Evolutionary conservation across 2,329 filamentous ascomycete species (phyloP).

Genomic region (Pseudophaeomoniella oleicola): DNA sequence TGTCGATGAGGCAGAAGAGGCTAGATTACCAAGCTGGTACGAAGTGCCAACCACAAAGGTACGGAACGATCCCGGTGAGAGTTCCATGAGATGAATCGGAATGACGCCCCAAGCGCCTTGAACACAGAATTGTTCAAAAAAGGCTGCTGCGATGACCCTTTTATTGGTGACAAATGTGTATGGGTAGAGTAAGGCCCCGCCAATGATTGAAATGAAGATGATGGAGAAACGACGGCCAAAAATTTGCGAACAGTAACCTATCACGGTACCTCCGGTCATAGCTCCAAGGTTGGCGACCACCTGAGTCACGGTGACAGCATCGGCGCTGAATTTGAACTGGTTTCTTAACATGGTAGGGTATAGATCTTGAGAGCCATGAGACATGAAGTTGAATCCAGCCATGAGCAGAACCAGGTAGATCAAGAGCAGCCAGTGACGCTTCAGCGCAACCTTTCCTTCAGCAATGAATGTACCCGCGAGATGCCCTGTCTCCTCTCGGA

Average conservation of each 20-base stretch:
- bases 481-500: slow-evolving; percentile 45
- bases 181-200: slow-evolving; percentile 68
- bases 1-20: slow-evolving; percentile 49
- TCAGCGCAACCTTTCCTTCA: slow-evolving; percentile 66
- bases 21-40: slow-evolving; percentile 51
- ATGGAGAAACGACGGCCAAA: slow-evolving; percentile 57
- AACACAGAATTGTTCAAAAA: slow-evolving; percentile 70
- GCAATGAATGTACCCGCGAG: slow-evolving; percentile 54
- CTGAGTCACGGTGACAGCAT: slow-evolving; percentile 53
- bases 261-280: slow-evolving; percentile 49
- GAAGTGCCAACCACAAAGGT: slow-evolving; percentile 49
- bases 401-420: slow-evolving; percentile 73
- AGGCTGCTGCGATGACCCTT: slow-evolving; percentile 61
- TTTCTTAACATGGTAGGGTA: slow-evolving; percentile 47
- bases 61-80: slow-evolving; percentile 44
- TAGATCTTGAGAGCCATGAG: slow-evolving; percentile 57
- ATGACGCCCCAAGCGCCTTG: slow-evolving; percentile 65
- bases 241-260: slow-evolving; percentile 55
- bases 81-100: slow-evolving; percentile 54
- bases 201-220: slow-evolving; percentile 46
- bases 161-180: slow-evolving; percentile 56
- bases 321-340: slow-evolving; percentile 38
- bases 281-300: slow-evolving; percentile 60
- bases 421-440: slow-evolving; percentile 66
- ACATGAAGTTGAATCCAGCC: slow-evolving; percentile 89